Base-by-base conservation (phyloP, 352 stramenopile species). In the Elongisporangium undulatum region DNA sequence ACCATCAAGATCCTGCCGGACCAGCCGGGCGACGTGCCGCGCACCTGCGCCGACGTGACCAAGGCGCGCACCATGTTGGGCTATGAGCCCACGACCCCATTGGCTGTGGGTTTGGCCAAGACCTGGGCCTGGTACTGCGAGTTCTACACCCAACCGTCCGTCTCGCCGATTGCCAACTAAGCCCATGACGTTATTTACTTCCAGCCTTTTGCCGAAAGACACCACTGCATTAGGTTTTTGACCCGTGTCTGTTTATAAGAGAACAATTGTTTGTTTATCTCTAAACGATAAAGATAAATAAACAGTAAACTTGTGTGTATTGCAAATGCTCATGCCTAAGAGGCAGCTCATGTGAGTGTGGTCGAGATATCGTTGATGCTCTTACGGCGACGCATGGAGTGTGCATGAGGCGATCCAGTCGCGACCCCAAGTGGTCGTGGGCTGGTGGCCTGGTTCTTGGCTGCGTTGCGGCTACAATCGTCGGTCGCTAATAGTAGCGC, bases 11-110 rank as follows among this genome's bases (percentile, higher is more conserved):
- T 97, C 1, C 57, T 98, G 22, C 95, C 96, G 15, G 88, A 98
- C 52, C 97, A 99, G 65, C 94, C 95, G 2, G 97, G 96, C 49
- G 97, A 99, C 69, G 96, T 99, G 13, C 94, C 88, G 16, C 91
- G 95, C 52, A 99, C 96, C 6, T 98, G 91, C 70, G 96, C 96
- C 12, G 85, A 99, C 72, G 96, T 99, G 26, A 90, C 84, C 51
- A 99, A 99, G 79, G 97, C 97, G 6, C 66, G 89, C n/a, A 64
- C 72, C 21, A 64, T 99, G 56, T 74, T 99, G n/a, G 97, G 94
- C 15, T 99, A 99, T 67, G 77, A 93, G 56, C 96, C 96, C 3
- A 94, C 82, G 56, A 96, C 98, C 29, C 67, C 89, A 15, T 96
- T 99, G 59, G 83, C 89, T 51, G 83, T 98, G 16, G 97, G 97